These are phyloP conservation scores for Acanthamoeba quina DNA, from an alignment of 208 protist genomes.

Conservation along the genomic window DNA sequence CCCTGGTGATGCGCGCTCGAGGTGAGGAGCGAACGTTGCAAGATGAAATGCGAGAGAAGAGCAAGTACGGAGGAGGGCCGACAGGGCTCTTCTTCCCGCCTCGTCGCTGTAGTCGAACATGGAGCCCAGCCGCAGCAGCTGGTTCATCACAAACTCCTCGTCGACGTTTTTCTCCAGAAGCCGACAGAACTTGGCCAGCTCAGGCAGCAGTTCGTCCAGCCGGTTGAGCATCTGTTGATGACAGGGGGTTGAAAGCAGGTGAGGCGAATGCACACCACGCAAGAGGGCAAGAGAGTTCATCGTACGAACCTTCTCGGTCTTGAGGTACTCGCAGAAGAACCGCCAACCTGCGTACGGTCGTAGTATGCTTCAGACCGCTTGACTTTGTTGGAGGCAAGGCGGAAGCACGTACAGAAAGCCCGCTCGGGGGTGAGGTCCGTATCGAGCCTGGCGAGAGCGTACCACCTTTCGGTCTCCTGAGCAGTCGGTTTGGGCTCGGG, in stretches of 20 bases:
- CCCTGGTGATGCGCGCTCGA: not conserved
- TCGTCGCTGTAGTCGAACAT: conserved; percentile 26
- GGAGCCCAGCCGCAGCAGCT: conserved; percentile 14
- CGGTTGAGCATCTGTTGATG: too few species aligned
- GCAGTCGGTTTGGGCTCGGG: not conserved
- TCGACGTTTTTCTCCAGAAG: not conserved
- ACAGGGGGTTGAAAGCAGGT: too few species aligned
- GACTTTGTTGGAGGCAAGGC: not conserved
- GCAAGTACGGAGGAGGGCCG: not conserved
- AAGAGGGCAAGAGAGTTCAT: too few species aligned
- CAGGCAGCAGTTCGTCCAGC: too few species aligned
- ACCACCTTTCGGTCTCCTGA: not conserved
- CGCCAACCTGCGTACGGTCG: not conserved
- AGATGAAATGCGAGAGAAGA: not conserved
- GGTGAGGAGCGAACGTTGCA: not conserved
- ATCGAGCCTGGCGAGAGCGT: not conserved
- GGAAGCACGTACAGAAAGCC: not conserved
- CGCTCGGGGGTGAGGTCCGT: not conserved
- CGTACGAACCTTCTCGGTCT: not conserved
- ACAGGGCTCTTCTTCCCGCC: not conserved
- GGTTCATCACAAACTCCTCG: conserved; percentile 13
- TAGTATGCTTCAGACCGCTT: not conserved
- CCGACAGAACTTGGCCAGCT: conserved; percentile 35
- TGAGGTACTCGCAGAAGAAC: not conserved
- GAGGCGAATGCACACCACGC: too few species aligned